phyloP scores from a whole-genome alignment of 257 asterid genomes.

The Cordia subcordata region DNA sequence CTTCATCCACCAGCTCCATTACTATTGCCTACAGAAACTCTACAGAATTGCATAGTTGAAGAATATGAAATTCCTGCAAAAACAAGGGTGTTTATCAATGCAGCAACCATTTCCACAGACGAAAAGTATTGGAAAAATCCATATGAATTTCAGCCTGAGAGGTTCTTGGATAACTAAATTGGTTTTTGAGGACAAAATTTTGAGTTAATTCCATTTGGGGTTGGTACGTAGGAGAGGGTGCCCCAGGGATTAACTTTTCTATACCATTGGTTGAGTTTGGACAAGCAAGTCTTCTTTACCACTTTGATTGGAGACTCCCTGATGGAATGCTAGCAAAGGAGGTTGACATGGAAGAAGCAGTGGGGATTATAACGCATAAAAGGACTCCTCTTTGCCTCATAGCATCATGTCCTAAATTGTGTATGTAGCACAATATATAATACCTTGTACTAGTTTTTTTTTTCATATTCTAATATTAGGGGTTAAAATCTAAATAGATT shows the following conservation, averaged over 20 bases:
- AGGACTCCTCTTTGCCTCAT: constrained; percentile 31
- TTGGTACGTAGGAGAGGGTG: constrained; percentile 55
- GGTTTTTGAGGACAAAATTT: no score
- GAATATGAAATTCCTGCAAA: no score
- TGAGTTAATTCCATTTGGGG: no score
- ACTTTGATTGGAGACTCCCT: constrained; percentile 42
- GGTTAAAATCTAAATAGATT: no score
- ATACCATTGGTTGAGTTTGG: constrained; percentile 37
- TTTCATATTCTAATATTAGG: no score
- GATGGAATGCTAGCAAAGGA: constrained; percentile 21
- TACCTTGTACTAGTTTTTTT: no score
- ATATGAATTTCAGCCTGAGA: constrained; percentile 30
- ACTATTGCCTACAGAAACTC: constrained; percentile 17
- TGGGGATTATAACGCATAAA: constrained; percentile 42
- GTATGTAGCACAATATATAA: no score
- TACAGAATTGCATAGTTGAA: constrained; percentile 8
- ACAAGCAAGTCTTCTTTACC: constrained; percentile 35
- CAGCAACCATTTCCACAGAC: constrained; percentile 23
- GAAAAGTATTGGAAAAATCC: constrained; percentile 35
- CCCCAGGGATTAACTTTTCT: constrained; percentile 40
- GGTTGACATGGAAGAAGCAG: constrained; percentile 42
- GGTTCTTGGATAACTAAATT: constrained; percentile 26
- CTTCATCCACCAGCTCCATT: constrained; percentile 22
- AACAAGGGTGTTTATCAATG: constrained; percentile 35
- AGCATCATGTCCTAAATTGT: no score